Percentiles rank a stretch among this genome's conserved stretches.
phyloP scores from a whole-genome alignment of 352 stramenopile genomes.

The Albugo laibachii region DNA sequence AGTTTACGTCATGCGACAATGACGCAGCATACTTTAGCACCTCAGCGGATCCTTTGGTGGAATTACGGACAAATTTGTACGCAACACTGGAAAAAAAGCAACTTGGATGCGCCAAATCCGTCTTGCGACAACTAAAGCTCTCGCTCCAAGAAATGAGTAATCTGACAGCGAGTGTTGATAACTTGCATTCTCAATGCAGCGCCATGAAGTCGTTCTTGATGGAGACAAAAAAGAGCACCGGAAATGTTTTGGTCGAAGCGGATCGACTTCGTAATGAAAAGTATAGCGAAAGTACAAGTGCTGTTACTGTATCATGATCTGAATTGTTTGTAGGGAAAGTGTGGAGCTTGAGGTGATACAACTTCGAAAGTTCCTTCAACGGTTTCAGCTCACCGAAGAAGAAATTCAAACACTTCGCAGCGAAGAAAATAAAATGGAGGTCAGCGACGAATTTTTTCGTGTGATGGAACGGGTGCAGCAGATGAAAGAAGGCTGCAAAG shows the following conservation, averaged over 20 bases:
- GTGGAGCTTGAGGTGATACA: conserved; percentile 26
- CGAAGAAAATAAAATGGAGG: conserved; percentile 4
- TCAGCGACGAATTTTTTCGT: conserved; percentile 39
- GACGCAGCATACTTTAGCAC: background rate
- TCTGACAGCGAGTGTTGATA: conserved; percentile 18
- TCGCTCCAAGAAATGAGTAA: conserved; percentile 21
- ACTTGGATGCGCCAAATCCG: conserved; percentile 21
- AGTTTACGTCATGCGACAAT: no score
- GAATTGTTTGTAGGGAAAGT: conserved; percentile 12
- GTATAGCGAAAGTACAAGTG: conserved; percentile 8
- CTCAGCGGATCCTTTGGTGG: background rate
- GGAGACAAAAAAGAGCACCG: conserved; percentile 34
- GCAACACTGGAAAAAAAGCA: conserved; percentile 30
- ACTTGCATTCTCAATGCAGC: conserved; percentile 23
- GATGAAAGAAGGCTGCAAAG: conserved; percentile 46
- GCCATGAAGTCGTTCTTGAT: conserved; percentile 31
- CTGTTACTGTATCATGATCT: no score
- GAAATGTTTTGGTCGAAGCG: conserved; percentile 41
- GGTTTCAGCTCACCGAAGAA: conserved; percentile 47
- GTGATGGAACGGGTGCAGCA: conserved; percentile 49
- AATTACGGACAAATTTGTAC: conserved; percentile 23
- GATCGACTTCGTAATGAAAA: conserved; percentile 18
- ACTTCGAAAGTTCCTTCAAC: conserved; percentile 32
- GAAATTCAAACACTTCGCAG: conserved; percentile 37
- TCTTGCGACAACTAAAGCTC: conserved; percentile 16